These are phyloP conservation scores for Linderniella brevidens DNA, from an alignment of 257 asterid species.

Conservation along the genomic window DNA sequence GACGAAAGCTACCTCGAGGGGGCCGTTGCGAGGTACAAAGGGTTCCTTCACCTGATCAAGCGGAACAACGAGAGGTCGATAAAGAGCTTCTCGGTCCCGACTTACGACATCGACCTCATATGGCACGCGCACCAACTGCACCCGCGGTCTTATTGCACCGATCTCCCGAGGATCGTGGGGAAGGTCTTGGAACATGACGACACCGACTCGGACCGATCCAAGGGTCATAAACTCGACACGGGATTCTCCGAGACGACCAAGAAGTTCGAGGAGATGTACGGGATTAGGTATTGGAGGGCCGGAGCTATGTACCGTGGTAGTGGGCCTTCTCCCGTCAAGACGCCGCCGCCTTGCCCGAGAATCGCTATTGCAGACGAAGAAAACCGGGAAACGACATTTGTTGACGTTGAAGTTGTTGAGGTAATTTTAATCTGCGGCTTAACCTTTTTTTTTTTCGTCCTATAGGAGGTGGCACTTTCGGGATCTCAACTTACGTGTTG, in stretches of 20 bases:
- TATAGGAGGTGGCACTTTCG: no score
- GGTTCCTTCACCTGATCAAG: slow-evolving; percentile 75
- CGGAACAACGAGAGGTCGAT: slow-evolving; percentile 57
- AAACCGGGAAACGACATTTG: slow-evolving; percentile 25
- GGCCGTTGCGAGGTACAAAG: slow-evolving; percentile 90
- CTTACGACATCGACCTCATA: slow-evolving; percentile 89
- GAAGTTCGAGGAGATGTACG: slow-evolving; percentile 71
- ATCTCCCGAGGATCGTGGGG: slow-evolving; percentile 58
- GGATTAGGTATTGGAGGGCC: slow-evolving; percentile 82
- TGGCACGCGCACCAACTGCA: slow-evolving; percentile 97
- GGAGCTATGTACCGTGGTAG: slow-evolving; percentile 86
- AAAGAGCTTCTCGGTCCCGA: slow-evolving; percentile 85
- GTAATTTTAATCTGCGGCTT: no score
- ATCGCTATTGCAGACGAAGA: slow-evolving; percentile 18
- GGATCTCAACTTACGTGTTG: no score
- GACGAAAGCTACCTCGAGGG: slow-evolving; percentile 50
- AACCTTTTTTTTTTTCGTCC: no score
- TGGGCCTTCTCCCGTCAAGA: slow-evolving; percentile 57
- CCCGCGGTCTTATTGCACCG: slow-evolving; percentile 68
- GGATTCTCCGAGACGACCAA: slow-evolving; percentile 73
- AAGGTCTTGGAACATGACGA: slow-evolving; percentile 80
- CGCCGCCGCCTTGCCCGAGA: slow-evolving; percentile 26
- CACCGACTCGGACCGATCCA: slow-evolving; percentile 84
- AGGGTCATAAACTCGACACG: slow-evolving; percentile 73
- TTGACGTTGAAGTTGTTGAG: slow-evolving; percentile 37